These are phyloP conservation scores for Raphidocelis subcapitata DNA, from an alignment of 139 green algal genomes.

Conservation along the genomic window DNA sequence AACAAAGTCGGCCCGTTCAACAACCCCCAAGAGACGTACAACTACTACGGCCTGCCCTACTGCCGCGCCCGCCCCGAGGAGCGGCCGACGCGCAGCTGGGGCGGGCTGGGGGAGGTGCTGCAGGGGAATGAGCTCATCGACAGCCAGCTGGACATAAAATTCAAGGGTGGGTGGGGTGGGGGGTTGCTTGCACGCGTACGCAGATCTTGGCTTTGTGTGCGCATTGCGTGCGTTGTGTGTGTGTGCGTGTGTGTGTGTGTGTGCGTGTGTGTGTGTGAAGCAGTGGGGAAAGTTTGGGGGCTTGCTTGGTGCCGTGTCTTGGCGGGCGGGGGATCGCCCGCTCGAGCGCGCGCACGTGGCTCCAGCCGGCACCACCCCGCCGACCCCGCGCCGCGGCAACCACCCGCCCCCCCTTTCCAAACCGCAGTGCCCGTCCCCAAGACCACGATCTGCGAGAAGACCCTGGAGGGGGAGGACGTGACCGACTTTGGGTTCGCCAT, in stretches of 20 bases:
- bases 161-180: conserved; percentile 47
- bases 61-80: conserved; percentile 65
- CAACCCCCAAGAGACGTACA: conserved; percentile 97
- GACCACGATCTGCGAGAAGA: conserved; percentile 70
- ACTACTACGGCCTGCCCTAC: conserved; percentile 95
- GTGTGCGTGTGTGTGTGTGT: no score
- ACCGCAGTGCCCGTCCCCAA: conserved; percentile 64
- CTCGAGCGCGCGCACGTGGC: not conserved
- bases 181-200: not conserved
- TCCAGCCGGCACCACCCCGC: not conserved
- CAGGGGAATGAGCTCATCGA: conserved; percentile 97
- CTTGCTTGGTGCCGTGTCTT: not conserved
- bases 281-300: no score
- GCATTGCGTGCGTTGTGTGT: no score
- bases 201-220: not conserved
- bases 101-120: conserved; percentile 93
- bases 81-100: conserved; percentile 85
- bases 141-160: conserved; percentile 85
- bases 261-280: not conserved
- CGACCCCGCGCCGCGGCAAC: no score
- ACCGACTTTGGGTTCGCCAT: conserved; percentile 78
- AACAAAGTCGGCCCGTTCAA: conserved; percentile 98
- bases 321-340: not conserved
- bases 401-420: not conserved
- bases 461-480: conserved; percentile 57